Conservation (phyloP, 2,329 filamentous ascomycete genomes). For the Colletotrichum eleusines region DNA sequence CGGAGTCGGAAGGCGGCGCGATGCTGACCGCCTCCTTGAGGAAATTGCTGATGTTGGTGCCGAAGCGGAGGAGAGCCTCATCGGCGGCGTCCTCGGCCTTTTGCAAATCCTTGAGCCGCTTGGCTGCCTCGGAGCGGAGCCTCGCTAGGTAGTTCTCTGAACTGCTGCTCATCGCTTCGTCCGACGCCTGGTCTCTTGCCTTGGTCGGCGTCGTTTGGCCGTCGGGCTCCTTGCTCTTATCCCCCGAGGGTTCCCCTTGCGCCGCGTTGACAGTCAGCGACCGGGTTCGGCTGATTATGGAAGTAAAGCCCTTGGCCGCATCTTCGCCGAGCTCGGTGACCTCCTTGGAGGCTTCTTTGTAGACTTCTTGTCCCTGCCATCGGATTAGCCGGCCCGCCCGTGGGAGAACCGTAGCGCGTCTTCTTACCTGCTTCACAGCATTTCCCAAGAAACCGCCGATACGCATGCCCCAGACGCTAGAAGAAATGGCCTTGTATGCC, state of each 20-base stretch:
- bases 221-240: constrained; percentile 40
- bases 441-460: constrained; percentile 90
- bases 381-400: constrained; percentile 11
- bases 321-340: constrained; percentile 83
- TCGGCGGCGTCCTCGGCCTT: constrained; percentile 95
- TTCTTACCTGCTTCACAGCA: constrained; percentile 88
- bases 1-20: constrained; percentile 73
- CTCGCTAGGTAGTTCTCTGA: constrained; percentile 78
- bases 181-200: constrained; percentile 53
- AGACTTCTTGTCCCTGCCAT: constrained; percentile 80
- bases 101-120: constrained; percentile 89
- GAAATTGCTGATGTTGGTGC: constrained; percentile 89
- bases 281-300: constrained; percentile 79
- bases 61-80: constrained; percentile 92
- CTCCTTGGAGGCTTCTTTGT: constrained; percentile 89
- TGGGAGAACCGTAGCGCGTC: neutral
- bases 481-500: constrained; percentile 92
- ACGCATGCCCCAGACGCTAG: constrained; percentile 89
- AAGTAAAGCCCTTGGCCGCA: constrained; percentile 82
- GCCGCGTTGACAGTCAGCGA: constrained; percentile 74
- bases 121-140: constrained; percentile 81
- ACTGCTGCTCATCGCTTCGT: constrained; percentile 57
- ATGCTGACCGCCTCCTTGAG: constrained; percentile 91
- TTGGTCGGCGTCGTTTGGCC: constrained; percentile 62
- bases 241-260: constrained; percentile 43